Conservation (phyloP, 805 yeast genomes). For the Candida ortonii region DNA sequence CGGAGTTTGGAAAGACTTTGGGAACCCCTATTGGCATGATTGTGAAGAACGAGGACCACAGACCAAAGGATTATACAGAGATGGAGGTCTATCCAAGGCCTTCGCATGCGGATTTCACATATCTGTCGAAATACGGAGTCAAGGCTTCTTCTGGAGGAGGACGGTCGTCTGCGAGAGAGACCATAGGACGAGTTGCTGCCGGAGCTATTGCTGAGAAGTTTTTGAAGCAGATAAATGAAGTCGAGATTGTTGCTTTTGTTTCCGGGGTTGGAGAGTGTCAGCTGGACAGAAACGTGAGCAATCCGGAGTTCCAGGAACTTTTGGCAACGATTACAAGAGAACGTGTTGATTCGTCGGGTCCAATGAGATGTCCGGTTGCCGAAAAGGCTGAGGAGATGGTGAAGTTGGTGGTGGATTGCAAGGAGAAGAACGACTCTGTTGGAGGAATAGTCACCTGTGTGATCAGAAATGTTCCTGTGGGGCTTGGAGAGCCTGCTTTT, state of each 20-base stretch:
- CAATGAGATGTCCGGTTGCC: constrained; percentile 90
- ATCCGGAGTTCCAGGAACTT: constrained; percentile 60
- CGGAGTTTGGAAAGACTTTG: constrained; percentile 83
- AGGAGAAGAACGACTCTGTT: constrained; percentile 86
- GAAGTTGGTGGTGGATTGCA: constrained; percentile 78
- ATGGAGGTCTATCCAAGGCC: constrained; percentile 97
- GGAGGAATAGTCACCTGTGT: constrained; percentile 99
- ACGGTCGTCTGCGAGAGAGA: constrained; percentile 94
- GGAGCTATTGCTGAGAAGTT: constrained; percentile 98
- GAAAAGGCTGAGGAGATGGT: constrained; percentile 74
- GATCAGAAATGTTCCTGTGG: constrained; percentile 86
- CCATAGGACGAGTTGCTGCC: constrained; percentile 98
- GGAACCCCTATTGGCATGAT: constrained; percentile 97
- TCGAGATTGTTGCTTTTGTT: constrained; percentile 95
- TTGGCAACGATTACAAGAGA: constrained; percentile 82
- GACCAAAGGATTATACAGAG: constrained; percentile 94
- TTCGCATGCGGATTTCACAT: constrained; percentile 96
- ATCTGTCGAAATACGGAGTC: constrained; percentile 82
- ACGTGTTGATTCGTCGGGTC: constrained; percentile 80
- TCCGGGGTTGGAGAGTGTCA: constrained; percentile 83
- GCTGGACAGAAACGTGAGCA: constrained; percentile 70
- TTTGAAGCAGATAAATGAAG: constrained; percentile 67
- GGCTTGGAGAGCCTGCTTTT: constrained; percentile 97
- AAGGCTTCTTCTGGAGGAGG: constrained; percentile 98
- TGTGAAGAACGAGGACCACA: constrained; percentile 90